A percentile compares a stretch with the other conserved stretches of the same genome.
Evolutionary conservation across 257 asterid species (phyloP).

Genomic region (Solanum etuberosum): DNA sequence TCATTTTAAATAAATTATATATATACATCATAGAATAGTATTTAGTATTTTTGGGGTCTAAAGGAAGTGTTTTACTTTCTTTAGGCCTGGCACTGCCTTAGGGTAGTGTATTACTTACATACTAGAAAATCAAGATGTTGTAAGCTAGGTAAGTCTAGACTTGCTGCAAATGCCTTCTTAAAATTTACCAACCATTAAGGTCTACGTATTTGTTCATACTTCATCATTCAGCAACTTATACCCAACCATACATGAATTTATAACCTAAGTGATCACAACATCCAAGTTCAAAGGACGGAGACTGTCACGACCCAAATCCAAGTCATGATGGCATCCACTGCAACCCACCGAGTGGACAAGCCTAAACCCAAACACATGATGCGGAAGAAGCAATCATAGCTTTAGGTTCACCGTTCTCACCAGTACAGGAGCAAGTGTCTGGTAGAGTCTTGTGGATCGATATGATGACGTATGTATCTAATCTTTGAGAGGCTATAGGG

Average conservation of each 20-base stretch:
- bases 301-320: neutral
- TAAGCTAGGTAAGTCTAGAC: neutral
- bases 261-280: neutral
- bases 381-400: neutral
- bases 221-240: neutral
- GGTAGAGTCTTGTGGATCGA: neutral
- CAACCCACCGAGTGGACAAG: neutral
- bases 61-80: neutral
- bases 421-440: neutral
- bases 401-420: neutral
- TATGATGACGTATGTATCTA: no score
- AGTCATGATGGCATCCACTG: neutral
- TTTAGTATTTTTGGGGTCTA: neutral
- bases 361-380: neutral
- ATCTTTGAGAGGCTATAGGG: neutral
- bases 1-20: neutral
- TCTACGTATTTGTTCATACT: neutral
- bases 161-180: neutral
- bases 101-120: neutral
- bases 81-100: neutral
- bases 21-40: neutral
- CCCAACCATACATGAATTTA: neutral
- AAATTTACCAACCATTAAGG: neutral
- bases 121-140: neutral
- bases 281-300: neutral